Percentiles rank a stretch among this genome's conserved stretches.
Conservation (phyloP, 2,329 filamentous ascomycete species). For the Neurospora sp. region DNA sequence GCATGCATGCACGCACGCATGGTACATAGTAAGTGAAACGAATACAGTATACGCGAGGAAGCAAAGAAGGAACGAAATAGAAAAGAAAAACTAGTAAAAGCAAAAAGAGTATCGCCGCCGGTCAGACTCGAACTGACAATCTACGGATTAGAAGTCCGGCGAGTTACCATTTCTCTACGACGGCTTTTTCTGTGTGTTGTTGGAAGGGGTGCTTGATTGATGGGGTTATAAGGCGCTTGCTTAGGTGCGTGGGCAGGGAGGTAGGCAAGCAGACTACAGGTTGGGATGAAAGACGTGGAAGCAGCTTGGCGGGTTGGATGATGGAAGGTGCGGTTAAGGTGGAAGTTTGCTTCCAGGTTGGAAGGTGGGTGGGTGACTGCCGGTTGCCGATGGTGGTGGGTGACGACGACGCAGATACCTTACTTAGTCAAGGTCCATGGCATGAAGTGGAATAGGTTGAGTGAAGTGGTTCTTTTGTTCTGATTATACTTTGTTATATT, state of each 20-base stretch:
- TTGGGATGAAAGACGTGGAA: background rate
- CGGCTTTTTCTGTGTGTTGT: background rate
- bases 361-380: background rate
- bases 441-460: background rate
- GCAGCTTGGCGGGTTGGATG: background rate
- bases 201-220: background rate
- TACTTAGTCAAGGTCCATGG: background rate
- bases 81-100: background rate
- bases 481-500: background rate
- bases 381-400: background rate
- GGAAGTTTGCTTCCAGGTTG: background rate
- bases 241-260: background rate
- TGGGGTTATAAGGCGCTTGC: background rate
- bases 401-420: background rate
- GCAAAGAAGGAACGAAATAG: background rate
- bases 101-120: background rate
- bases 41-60: too few relatives aligned
- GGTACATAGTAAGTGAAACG: background rate
- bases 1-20: background rate
- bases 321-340: background rate
- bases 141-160: constrained; percentile 8
- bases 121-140: constrained; percentile 6
- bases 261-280: too few relatives aligned
- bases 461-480: background rate
- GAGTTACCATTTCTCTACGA: constrained; percentile 11